Base-by-base conservation (phyloP, 2,329 filamentous ascomycete species). In the Xylariaceae sp. region DNA sequence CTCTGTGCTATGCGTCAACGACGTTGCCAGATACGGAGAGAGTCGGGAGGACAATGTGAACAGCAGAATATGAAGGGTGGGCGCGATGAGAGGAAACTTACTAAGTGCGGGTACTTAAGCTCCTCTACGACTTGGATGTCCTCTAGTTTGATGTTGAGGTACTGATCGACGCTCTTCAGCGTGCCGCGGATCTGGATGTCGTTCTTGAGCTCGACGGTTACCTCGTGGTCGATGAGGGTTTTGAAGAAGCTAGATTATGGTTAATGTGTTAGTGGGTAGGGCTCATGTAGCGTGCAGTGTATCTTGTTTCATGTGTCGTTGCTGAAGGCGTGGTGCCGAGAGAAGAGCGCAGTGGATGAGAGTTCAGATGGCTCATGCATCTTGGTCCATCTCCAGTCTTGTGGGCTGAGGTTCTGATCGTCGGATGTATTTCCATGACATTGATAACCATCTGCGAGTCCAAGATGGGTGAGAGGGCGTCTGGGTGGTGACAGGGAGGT, bases 131-230 rank as follows among this genome's bases (percentile, higher is more conserved):
- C 92, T 56, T 85, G 81, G 54, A 97, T 95, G 66, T 96, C 90
- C 66, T 99, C 94, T 44, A 99, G 83, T 77, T 97, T 97, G 75
- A 99, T 96, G 75, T 99, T 99, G 66, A 99, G 83, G 73, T 95
- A 99, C 75, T 97, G 94, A 69, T 99, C 94, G 59, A 99, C 92
- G 66, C 89, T 95, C 78, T 97, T 99, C 59, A 99, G 80, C 33
- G 86, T 95, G 59, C 94, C 94, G 63, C 89, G 89, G 69, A 99
- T 95, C 68, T 91, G 90, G 62, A 99, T 95, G 74, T 99, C 94
- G 71, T 99, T 99, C 75, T 99, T 99, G 70, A 99, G 88, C 77
- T 99, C 94, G 68, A 99, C 90, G 42, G 91, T 97, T 66, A 99
- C 91, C 76, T 95, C 86, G 61, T 94, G 87, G 76, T 96, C 94